These are phyloP conservation scores for Parietaria judaica DNA, from an alignment of 306 rosid species.

Conservation along the genomic window DNA sequence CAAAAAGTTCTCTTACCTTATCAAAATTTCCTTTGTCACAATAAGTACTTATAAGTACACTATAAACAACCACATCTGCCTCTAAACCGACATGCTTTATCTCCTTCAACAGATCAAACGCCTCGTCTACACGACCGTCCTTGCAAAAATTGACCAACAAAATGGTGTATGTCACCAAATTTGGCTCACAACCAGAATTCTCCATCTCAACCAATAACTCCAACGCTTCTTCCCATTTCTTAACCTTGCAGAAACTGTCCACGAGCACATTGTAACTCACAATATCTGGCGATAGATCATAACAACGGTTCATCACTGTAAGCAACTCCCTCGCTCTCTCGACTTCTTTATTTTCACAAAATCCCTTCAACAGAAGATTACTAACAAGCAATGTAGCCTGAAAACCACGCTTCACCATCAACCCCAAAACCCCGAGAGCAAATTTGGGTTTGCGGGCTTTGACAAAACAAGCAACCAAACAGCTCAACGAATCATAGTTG, in stretches of 20 bases:
- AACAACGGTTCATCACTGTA: slow-evolving; percentile 30
- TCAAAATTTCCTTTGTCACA: slow-evolving; percentile 41
- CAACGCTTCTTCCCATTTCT: slow-evolving; percentile 47
- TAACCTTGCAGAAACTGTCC: slow-evolving; percentile 57
- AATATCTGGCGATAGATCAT: slow-evolving; percentile 33
- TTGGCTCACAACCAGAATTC: slow-evolving; percentile 35
- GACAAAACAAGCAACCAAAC: slow-evolving; percentile 51
- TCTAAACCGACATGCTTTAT: slow-evolving; percentile 52
- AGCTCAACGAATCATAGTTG: slow-evolving; percentile 38
- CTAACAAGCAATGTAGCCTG: slow-evolving; percentile 26
- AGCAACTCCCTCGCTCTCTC: slow-evolving; percentile 41
- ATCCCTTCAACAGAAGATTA: slow-evolving; percentile 57
- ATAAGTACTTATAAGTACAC: slow-evolving; percentile 43
- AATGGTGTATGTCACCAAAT: slow-evolving; percentile 37
- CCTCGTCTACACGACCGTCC: slow-evolving; percentile 43
- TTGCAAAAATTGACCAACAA: slow-evolving; percentile 59
- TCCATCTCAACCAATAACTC: slow-evolving; percentile 53
- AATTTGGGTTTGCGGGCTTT: slow-evolving; percentile 27
- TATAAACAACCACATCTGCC: slow-evolving; percentile 46
- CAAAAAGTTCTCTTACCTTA: slow-evolving; percentile 42
- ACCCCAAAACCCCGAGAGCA: slow-evolving; percentile 46
- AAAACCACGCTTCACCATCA: slow-evolving; percentile 57
- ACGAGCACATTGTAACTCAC: slow-evolving; percentile 50
- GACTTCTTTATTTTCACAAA: slow-evolving; percentile 32
- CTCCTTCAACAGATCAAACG: slow-evolving; percentile 49